Percentiles rank a stretch among this genome's conserved stretches.
Evolutionary conservation across 768 basidiomycete genomes (phyloP).

Genomic region (Mycena kentingensis): DNA sequence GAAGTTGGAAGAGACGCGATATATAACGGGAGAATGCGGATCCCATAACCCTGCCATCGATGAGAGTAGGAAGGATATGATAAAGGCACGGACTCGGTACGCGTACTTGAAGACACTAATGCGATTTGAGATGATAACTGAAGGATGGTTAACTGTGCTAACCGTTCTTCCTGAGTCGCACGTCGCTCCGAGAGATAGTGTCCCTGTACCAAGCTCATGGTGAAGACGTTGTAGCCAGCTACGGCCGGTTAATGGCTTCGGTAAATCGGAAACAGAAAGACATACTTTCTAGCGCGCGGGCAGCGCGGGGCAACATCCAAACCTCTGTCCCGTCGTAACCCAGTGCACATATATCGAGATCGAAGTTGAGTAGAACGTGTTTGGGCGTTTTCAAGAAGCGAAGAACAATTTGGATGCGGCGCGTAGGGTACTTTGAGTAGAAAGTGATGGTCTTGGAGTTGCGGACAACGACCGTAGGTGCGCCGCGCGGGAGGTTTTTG

Average conservation of each 20-base stretch:
- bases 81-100: neutral
- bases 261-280: no score
- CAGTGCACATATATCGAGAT: conserved; percentile 16
- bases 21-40: conserved; percentile 6
- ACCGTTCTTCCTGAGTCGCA: conserved; percentile 7
- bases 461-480: conserved; percentile 1
- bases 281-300: conserved; percentile 14
- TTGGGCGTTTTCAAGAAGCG: conserved; percentile 7
- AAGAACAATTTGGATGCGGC: conserved; percentile 9
- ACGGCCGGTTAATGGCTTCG: neutral
- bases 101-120: conserved; percentile 13
- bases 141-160: no score
- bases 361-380: conserved; percentile 15
- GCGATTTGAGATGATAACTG: neutral
- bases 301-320: conserved; percentile 15
- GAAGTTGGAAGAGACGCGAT: neutral
- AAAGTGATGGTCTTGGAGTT: conserved; percentile 16
- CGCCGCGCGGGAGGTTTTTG: conserved; percentile 1
- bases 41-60: neutral
- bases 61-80: neutral
- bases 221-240: conserved; percentile 15
- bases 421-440: conserved; percentile 12
- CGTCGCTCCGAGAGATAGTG: conserved; percentile 11
- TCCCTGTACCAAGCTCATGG: conserved; percentile 13
- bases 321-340: conserved; percentile 9